These are phyloP conservation scores for Clausena lansium DNA, from an alignment of 345 rosid species.

Conservation along the genomic window DNA sequence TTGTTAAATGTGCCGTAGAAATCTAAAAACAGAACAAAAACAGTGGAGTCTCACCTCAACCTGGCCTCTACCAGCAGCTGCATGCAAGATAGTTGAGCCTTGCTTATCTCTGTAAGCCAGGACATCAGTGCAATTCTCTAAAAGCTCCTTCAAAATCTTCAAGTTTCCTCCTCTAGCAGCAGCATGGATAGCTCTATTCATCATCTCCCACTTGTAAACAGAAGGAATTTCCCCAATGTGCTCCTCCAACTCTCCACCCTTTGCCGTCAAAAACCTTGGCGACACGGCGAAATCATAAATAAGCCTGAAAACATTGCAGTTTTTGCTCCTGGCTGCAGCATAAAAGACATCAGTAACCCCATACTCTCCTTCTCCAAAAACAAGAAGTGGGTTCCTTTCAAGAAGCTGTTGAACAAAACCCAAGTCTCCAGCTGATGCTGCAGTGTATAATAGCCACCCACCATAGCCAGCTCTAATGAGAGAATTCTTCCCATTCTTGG, in stretches of 20 bases:
- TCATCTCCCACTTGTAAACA: slow-evolving; percentile 67
- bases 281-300: slow-evolving; percentile 64
- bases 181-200: slow-evolving; percentile 83
- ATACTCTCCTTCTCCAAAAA: slow-evolving; percentile 93
- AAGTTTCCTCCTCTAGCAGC: slow-evolving; percentile 88
- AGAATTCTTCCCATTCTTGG: slow-evolving; percentile 52
- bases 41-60: slow-evolving; percentile 49
- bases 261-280: slow-evolving; percentile 56
- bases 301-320: slow-evolving; percentile 56
- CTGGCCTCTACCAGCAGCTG: slow-evolving; percentile 87
- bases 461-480: slow-evolving; percentile 77
- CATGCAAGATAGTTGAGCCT: slow-evolving; percentile 82
- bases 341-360: slow-evolving; percentile 86
- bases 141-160: slow-evolving; percentile 55
- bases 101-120: slow-evolving; percentile 66
- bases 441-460: slow-evolving; percentile 91
- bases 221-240: slow-evolving; percentile 58
- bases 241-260: slow-evolving; percentile 53
- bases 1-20: neutral
- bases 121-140: slow-evolving; percentile 43
- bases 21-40: neutral
- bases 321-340: slow-evolving; percentile 84
- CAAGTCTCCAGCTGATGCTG: slow-evolving; percentile 92
- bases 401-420: slow-evolving; percentile 64
- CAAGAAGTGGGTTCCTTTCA: slow-evolving; percentile 65